These are phyloP conservation scores for Pisolithus tinctorius DNA, from an alignment of 768 basidiomycete genomes.

Conservation along the genomic window DNA sequence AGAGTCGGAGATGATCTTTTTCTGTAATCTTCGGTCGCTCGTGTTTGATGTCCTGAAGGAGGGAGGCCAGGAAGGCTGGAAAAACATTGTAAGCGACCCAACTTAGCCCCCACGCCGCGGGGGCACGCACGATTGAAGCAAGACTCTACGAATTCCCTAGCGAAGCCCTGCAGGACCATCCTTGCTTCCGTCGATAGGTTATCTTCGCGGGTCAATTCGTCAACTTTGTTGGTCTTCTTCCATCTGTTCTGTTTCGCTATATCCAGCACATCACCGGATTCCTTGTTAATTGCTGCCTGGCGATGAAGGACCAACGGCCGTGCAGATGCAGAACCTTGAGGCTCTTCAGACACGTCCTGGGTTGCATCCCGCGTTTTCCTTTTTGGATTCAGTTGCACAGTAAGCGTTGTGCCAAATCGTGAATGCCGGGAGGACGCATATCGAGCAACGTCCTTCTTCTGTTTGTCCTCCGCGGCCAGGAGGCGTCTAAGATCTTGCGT, in stretches of 20 bases:
- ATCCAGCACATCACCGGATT: constrained; percentile 67
- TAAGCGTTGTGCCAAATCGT: constrained; percentile 92
- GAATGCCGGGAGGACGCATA: constrained; percentile 77
- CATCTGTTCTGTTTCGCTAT: constrained; percentile 53
- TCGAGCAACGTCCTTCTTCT: constrained; percentile 49
- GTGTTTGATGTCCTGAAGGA: constrained; percentile 90
- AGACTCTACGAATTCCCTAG: constrained; percentile 65
- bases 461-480: constrained; percentile 68
- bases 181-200: constrained; percentile 62
- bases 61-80: constrained; percentile 77
- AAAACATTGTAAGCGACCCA: constrained; percentile 10
- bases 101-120: constrained; percentile 7
- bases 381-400: constrained; percentile 63
- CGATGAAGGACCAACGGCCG: constrained; percentile 76
- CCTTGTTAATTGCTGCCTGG: constrained; percentile 69
- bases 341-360: constrained; percentile 16
- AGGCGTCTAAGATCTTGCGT: constrained; percentile 63
- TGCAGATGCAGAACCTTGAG: constrained; percentile 26
- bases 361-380: constrained; percentile 29
- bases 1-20: constrained; percentile 84
- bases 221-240: constrained; percentile 54
- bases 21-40: constrained; percentile 91
- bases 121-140: constrained; percentile 80
- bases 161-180: constrained; percentile 59
- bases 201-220: constrained; percentile 64